These are phyloP conservation scores for Emergomyces pasteurianus DNA, from an alignment of 2,329 filamentous ascomycete genomes.

Conservation along the genomic window DNA sequence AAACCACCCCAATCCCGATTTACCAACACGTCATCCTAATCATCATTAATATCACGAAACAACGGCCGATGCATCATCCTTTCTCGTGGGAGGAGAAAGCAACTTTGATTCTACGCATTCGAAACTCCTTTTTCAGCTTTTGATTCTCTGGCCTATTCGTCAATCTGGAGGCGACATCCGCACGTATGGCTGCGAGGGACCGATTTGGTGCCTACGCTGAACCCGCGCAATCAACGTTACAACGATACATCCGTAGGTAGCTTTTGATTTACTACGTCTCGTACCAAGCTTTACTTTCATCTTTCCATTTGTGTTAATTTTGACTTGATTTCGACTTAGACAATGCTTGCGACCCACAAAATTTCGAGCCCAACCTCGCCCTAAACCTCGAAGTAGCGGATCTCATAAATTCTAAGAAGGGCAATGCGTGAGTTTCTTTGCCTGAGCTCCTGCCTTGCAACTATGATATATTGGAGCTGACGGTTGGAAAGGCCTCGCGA, in stretches of 20 bases:
- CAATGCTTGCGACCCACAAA: slow-evolving; percentile 90
- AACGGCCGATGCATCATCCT: background rate
- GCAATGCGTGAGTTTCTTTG: slow-evolving; percentile 51
- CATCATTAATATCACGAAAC: background rate
- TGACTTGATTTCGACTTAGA: slow-evolving; percentile 33
- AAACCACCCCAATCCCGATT: background rate
- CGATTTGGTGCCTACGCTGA: slow-evolving; percentile 76
- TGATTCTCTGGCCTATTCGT: slow-evolving; percentile 10
- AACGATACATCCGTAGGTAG: slow-evolving; percentile 70
- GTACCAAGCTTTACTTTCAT: background rate
- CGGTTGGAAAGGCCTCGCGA: slow-evolving; percentile 58
- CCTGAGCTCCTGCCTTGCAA: background rate
- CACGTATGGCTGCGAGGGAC: slow-evolving; percentile 88
- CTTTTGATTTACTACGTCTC: slow-evolving; percentile 6
- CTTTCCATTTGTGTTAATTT: background rate
- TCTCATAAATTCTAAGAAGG: slow-evolving; percentile 95
- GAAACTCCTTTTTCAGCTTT: background rate
- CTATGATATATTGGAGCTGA: slow-evolving; percentile 12
- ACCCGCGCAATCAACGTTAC: slow-evolving; percentile 71
- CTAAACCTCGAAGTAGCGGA: slow-evolving; percentile 94
- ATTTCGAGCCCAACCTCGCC: slow-evolving; percentile 95
- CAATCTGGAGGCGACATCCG: slow-evolving; percentile 85
- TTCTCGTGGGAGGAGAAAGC: background rate
- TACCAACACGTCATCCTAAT: background rate
- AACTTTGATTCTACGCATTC: slow-evolving; percentile 1